Percentiles rank a stretch among this genome's conserved stretches.
phyloP scores from a whole-genome alignment of 352 stramenopile species.

The Pythium chondricola region DNA sequence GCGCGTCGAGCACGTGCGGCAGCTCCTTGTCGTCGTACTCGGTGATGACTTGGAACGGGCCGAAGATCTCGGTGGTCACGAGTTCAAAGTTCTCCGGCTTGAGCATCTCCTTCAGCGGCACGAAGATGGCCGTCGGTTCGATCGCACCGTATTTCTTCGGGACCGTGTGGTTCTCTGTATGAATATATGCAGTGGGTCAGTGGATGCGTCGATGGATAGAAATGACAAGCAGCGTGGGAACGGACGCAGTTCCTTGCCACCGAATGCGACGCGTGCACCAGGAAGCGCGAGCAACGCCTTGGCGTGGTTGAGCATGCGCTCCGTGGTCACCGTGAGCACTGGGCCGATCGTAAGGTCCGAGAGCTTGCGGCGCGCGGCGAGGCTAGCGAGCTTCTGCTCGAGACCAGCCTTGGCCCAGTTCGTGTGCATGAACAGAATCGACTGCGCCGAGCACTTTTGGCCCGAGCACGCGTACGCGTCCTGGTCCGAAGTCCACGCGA shows the following conservation, averaged over 20 bases:
- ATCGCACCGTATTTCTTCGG: conserved; percentile 94
- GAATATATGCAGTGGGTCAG: conserved; percentile 1
- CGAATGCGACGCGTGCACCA: conserved; percentile 93
- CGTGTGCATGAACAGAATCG: conserved; percentile 97
- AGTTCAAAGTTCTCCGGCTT: conserved; percentile 93
- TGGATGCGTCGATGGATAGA: background rate
- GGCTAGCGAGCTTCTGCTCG: conserved; percentile 89
- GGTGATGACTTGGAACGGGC: conserved; percentile 97
- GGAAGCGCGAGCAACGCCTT: conserved; percentile 90
- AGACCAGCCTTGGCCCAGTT: conserved; percentile 93
- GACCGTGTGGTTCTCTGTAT: conserved; percentile 91
- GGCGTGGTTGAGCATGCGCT: conserved; percentile 93
- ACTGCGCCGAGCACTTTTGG: conserved; percentile 98
- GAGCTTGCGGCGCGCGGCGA: conserved; percentile 88
- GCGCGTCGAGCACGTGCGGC: conserved; percentile 86
- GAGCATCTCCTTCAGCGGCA: conserved; percentile 94
- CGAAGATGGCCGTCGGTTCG: conserved; percentile 96
- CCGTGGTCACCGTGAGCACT: conserved; percentile 95
- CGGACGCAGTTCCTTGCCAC: conserved; percentile 86
- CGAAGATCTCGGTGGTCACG: conserved; percentile 97
- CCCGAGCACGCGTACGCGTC: conserved; percentile 97
- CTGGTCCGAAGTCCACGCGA: conserved; percentile 97
- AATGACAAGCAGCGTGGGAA: background rate
- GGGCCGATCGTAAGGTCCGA: conserved; percentile 95
- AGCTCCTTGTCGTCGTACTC: conserved; percentile 92